phyloP scores from a whole-genome alignment of 2,329 filamentous ascomycete genomes.

The Cladorrhinum sp. region DNA sequence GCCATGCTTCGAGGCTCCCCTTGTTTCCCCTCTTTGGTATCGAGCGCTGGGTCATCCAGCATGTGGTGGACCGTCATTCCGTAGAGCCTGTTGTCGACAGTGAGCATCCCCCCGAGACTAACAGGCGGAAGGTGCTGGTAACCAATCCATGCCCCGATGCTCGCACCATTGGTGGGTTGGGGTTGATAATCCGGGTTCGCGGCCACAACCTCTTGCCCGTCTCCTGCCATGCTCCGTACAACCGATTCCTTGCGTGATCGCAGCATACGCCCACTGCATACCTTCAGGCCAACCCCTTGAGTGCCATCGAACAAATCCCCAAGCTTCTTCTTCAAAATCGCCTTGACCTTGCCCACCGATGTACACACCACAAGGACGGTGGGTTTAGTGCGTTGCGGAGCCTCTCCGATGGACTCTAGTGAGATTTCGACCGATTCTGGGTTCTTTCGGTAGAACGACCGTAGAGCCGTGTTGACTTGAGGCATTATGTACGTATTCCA shows the following conservation, averaged over 20 bases:
- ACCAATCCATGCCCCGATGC: constrained; percentile 86
- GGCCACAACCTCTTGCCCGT: constrained; percentile 40
- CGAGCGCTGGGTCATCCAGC: constrained; percentile 67
- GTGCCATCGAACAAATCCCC: constrained; percentile 61
- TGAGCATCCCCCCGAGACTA: constrained; percentile 81
- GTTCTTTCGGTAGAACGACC: constrained; percentile 68
- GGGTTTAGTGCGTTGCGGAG: constrained; percentile 61
- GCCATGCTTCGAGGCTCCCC: constrained; percentile 38
- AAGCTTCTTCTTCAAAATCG: constrained; percentile 67
- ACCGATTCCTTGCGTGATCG: constrained; percentile 52
- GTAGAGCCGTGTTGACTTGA: constrained; percentile 68
- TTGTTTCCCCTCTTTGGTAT: constrained; percentile 21
- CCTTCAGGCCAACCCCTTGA: constrained; percentile 63
- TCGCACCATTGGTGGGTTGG: constrained; percentile 78
- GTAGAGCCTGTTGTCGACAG: constrained; percentile 79
- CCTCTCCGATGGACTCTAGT: constrained; percentile 70
- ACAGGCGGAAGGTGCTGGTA: constrained; percentile 85
- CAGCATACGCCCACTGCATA: constrained; percentile 66
- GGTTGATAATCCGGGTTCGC: constrained; percentile 76
- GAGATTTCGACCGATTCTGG: constrained; percentile 76
- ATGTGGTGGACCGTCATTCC: constrained; percentile 98
- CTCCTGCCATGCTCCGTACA: constrained; percentile 41
- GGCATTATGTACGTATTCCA: constrained; percentile 72
- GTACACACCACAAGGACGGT: constrained; percentile 76
- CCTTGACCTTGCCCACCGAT: constrained; percentile 68